Percentiles rank a stretch among this genome's conserved stretches.
Evolutionary conservation across 768 basidiomycete genomes (phyloP).

Genomic region (Russula emetica): DNA sequence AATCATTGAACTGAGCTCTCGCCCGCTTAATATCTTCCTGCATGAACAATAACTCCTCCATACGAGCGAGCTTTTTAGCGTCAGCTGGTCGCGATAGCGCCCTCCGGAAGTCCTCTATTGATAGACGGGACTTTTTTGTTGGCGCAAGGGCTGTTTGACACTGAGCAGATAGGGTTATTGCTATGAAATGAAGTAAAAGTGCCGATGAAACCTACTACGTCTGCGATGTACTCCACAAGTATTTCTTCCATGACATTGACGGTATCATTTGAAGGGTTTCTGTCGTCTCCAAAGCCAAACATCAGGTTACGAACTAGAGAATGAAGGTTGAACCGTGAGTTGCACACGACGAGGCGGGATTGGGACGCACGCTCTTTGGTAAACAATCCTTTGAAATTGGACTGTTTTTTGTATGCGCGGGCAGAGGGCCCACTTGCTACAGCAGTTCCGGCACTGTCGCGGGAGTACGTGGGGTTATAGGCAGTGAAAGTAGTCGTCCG

Average conservation of each 20-base stretch:
- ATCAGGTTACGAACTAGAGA: constrained; percentile 71
- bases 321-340: constrained; percentile 5
- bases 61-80: constrained; percentile 84
- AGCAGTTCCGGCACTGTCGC: constrained; percentile 46
- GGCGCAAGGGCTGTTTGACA: constrained; percentile 70
- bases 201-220: constrained; percentile 59
- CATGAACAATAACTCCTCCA: constrained; percentile 91
- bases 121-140: constrained; percentile 66
- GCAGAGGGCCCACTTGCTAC: constrained; percentile 39
- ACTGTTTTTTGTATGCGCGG: constrained; percentile 56
- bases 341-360: background rate
- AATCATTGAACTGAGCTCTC: constrained; percentile 67
- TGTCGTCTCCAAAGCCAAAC: constrained; percentile 93
- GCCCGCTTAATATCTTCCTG: constrained; percentile 92
- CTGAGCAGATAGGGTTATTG: constrained; percentile 37
- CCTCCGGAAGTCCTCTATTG: constrained; percentile 80
- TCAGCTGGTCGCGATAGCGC: constrained; percentile 82
- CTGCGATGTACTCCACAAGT: constrained; percentile 82
- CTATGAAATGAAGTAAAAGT: constrained; percentile 11
- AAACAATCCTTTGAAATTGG: constrained; percentile 70
- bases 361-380: constrained; percentile 68
- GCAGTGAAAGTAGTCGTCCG: constrained; percentile 34
- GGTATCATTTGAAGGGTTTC: constrained; percentile 81
- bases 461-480: constrained; percentile 41
- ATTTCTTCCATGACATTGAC: constrained; percentile 94